phyloP scores from a whole-genome alignment of 306 rosid genomes.

The Vicia villosa region DNA sequence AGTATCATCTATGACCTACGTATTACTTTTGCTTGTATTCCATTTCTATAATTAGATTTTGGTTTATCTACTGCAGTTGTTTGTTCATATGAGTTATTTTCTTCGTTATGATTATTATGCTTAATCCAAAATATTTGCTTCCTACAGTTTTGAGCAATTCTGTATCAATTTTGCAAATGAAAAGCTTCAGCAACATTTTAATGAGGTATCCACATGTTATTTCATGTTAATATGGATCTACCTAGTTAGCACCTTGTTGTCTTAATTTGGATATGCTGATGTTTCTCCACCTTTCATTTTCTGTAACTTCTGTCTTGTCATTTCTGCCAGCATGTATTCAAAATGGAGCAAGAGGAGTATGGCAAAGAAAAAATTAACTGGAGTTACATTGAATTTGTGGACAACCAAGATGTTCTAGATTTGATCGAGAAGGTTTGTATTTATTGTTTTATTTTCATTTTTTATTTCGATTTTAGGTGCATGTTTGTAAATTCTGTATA shows the following conservation, averaged over 20 bases:
- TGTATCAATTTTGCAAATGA: conserved; percentile 98
- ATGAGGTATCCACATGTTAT: conserved; percentile 62
- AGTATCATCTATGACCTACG: conserved; percentile 1
- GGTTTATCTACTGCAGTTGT: conserved; percentile 17
- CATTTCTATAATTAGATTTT: conserved; percentile 10
- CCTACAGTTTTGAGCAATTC: conserved; percentile 94
- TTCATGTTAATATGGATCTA: conserved; percentile 15
- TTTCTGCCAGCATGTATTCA: conserved; percentile 89
- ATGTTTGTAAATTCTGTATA: conserved; percentile 1
- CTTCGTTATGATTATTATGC: conserved; percentile 16
- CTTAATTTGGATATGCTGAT: conserved; percentile 22
- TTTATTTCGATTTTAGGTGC: conserved; percentile 13
- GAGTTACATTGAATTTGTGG: conserved; percentile 98
- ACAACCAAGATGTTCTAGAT: conserved; percentile 97
- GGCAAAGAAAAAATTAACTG: conserved; percentile 93
- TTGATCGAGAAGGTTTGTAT: conserved; percentile 89
- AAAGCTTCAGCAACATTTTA: conserved; percentile 98
- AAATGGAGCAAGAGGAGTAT: conserved; percentile 99
- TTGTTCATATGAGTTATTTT: conserved; percentile 8
- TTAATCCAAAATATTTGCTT: conserved; percentile 31
- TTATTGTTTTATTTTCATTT: conserved; percentile 4
- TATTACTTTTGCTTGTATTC: conserved; percentile 16
- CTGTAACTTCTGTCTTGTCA: conserved; percentile 23
- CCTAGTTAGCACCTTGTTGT: conserved; percentile 3
- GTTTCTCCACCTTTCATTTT: conserved; percentile 10